These are phyloP conservation scores for Nymphaea colorata DNA, from an alignment of 164 flowering plant species.

Conservation along the genomic window DNA sequence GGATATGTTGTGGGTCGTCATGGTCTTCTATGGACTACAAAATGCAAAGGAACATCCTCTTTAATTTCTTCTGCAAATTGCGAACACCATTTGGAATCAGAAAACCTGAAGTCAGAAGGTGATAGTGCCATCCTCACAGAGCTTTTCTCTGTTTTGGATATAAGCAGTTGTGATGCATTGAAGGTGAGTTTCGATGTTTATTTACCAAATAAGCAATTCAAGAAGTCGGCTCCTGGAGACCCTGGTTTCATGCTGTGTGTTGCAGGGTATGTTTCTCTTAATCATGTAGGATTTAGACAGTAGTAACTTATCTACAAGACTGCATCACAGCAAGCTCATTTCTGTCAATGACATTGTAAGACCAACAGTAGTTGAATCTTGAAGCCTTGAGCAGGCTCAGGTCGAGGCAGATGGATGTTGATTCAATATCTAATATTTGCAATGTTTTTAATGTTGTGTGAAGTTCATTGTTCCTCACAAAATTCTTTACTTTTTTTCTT, in stretches of 20 bases:
- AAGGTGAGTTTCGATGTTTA: conserved; percentile 57
- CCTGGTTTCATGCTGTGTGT: conserved; percentile 48
- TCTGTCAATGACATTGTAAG: not conserved
- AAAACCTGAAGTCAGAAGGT: conserved; percentile 4
- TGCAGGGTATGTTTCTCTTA: conserved; percentile 29
- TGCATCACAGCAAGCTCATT: not conserved
- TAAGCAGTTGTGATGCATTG: conserved; percentile 18
- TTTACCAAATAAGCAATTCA: conserved; percentile 77
- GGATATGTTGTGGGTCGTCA: conserved; percentile 70
- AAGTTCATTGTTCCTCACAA: not conserved
- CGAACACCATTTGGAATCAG: conserved; percentile 4
- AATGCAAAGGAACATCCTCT: conserved; percentile 16
- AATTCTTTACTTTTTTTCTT: not conserved
- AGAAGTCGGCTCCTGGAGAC: conserved; percentile 65
- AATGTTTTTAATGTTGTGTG: not conserved
- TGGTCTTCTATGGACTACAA: conserved; percentile 52
- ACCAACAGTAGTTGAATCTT: too few species aligned
- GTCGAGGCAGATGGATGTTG: too few species aligned
- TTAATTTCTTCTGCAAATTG: conserved; percentile 5
- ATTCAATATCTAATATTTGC: not conserved
- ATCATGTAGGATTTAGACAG: not conserved
- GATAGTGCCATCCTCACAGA: conserved; percentile 10
- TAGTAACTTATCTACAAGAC: not conserved
- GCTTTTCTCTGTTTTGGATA: conserved; percentile 23
- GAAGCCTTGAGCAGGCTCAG: too few species aligned